These are phyloP conservation scores for Aspergillus fumigatus DNA, from an alignment of 2,329 filamentous ascomycete species.

Conservation along the genomic window DNA sequence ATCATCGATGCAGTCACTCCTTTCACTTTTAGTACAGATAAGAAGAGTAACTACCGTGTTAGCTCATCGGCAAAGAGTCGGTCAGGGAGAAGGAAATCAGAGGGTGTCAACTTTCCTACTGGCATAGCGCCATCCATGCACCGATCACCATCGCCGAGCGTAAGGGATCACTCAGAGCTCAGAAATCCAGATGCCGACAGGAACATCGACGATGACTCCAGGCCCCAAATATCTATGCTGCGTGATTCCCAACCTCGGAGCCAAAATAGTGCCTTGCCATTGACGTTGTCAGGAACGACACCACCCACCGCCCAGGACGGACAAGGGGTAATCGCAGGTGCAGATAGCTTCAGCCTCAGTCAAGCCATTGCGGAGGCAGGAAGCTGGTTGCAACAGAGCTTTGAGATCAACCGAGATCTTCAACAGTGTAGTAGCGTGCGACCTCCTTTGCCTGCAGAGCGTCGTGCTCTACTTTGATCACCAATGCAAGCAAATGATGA, in stretches of 20 bases:
- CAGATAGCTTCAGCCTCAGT: slow-evolving; percentile 39
- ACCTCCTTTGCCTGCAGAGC: slow-evolving; percentile 11
- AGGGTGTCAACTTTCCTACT: slow-evolving; percentile 16
- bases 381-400: slow-evolving; percentile 43
- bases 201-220: slow-evolving; percentile 6
- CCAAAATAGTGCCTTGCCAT: slow-evolving; percentile 21
- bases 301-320: slow-evolving; percentile 32
- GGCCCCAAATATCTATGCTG: slow-evolving; percentile 1
- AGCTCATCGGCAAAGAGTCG: slow-evolving; percentile 4
- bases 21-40: slow-evolving; percentile 35
- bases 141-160: background rate
- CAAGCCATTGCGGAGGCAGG: slow-evolving; percentile 44
- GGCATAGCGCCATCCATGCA: background rate
- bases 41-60: slow-evolving; percentile 14
- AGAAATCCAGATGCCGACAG: background rate
- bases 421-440: slow-evolving; percentile 8
- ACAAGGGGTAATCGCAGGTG: slow-evolving; percentile 25
- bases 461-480: slow-evolving; percentile 6
- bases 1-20: slow-evolving; percentile 40
- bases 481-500: slow-evolving; percentile 10
- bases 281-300: slow-evolving; percentile 31
- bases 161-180: background rate
- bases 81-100: slow-evolving; percentile 15
- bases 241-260: slow-evolving; percentile 11
- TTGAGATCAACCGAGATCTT: slow-evolving; percentile 37